A percentile compares a stretch with the other conserved stretches of the same genome.
phyloP scores from a whole-genome alignment of 1,139 yeast species.

The Lodderomyces oxycetoniae region DNA sequence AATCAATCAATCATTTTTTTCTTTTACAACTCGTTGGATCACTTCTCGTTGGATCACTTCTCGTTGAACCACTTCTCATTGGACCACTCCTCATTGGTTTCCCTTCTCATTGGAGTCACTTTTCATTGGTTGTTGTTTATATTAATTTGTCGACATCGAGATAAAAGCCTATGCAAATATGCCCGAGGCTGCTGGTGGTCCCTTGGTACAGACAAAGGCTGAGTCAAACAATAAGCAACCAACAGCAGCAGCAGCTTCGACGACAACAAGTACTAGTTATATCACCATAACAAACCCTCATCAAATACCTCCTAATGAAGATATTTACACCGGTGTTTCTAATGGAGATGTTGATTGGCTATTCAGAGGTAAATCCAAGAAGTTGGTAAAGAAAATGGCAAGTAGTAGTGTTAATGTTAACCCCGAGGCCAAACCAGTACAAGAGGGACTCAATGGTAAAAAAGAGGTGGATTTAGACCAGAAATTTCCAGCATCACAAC shows the following conservation, averaged over 20 bases:
- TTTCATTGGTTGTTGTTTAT: not conserved
- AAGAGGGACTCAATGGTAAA: not conserved
- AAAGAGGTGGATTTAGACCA: too few relatives aligned
- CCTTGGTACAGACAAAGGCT: too few relatives aligned
- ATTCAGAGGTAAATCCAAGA: conserved; percentile 61
- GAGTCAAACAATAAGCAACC: too few relatives aligned
- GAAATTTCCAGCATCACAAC: not conserved
- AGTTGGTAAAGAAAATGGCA: conserved; percentile 41
- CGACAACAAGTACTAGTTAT: conserved; percentile 1
- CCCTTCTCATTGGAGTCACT: not conserved
- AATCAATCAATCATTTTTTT: too few relatives aligned
- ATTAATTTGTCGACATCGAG: too few relatives aligned
- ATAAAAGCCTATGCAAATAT: too few relatives aligned
- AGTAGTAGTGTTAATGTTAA: conserved; percentile 12
- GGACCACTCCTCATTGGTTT: not conserved
- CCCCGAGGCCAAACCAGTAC: conserved; percentile 3
- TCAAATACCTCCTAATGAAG: conserved; percentile 9
- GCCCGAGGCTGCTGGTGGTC: too few relatives aligned
- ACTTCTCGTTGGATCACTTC: too few relatives aligned
- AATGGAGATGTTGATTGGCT: conserved; percentile 77
- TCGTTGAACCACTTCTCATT: too few relatives aligned
- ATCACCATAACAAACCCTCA: conserved; percentile 5
- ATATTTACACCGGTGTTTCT: conserved; percentile 49
- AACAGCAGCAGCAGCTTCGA: not conserved
- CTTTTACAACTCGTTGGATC: too few relatives aligned